Conservation (phyloP, 2,329 filamentous ascomycete species). For the Calonectria ilicicola region DNA sequence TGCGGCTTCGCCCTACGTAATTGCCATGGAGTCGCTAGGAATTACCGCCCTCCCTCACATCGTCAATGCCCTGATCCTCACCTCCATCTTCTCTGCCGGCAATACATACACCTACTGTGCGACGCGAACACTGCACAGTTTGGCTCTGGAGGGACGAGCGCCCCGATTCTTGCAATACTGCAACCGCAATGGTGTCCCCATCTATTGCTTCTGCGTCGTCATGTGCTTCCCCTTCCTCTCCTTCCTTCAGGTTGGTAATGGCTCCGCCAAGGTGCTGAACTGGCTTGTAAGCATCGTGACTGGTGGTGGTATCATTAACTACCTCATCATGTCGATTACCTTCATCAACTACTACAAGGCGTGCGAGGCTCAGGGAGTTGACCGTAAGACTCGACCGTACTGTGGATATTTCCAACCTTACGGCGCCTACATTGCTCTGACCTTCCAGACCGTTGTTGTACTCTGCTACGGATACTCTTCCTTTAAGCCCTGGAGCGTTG, state of each 20-base stretch:
- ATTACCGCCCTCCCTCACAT: slow-evolving; percentile 67
- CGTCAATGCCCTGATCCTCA: slow-evolving; percentile 64
- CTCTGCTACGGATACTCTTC: slow-evolving; percentile 67
- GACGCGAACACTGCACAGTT: slow-evolving; percentile 61
- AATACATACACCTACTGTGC: slow-evolving; percentile 66
- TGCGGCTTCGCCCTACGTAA: slow-evolving; percentile 72
- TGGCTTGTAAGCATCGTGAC: slow-evolving; percentile 70
- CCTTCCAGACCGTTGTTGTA: slow-evolving; percentile 57
- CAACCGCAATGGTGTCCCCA: slow-evolving; percentile 70
- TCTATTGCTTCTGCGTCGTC: slow-evolving; percentile 67
- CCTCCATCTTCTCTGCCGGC: slow-evolving; percentile 59
- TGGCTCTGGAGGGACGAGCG: slow-evolving; percentile 64
- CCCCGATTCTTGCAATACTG: slow-evolving; percentile 67
- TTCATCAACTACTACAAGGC: slow-evolving; percentile 64
- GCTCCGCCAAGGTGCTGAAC: slow-evolving; percentile 61
- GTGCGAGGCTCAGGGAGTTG: slow-evolving; percentile 62
- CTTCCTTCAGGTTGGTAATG: slow-evolving; percentile 63
- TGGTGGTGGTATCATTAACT: slow-evolving; percentile 71
- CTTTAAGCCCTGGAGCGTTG: slow-evolving; percentile 62
- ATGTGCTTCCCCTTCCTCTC: slow-evolving; percentile 66
- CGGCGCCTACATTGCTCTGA: slow-evolving; percentile 60
- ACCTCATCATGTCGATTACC: slow-evolving; percentile 64
- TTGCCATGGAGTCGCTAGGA: slow-evolving; percentile 68
- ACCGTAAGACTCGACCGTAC: slow-evolving; percentile 68
- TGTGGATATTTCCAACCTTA: slow-evolving; percentile 70